Base-by-base conservation (phyloP, 202 grass and related monocot species). In the Zizania palustris region DNA sequence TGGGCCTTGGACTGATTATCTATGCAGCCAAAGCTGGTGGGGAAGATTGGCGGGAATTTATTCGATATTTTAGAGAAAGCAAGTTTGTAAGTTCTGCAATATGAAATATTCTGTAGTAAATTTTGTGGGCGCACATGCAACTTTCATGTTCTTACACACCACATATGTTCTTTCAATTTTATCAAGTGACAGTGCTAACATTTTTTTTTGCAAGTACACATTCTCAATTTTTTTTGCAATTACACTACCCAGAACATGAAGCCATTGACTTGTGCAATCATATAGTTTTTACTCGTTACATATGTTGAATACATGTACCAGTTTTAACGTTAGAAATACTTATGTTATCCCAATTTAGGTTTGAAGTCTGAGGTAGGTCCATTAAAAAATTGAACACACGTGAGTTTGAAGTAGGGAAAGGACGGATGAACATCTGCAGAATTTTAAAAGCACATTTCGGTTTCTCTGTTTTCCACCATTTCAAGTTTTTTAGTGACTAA, bases 11-110 rank as follows among this genome's bases (percentile, higher is more conserved):
- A 45, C 60, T 97, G 65, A 91, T 93, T 73, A 63, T 86, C 80
- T 94, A 85, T 78, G 87, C 87, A 59, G 85, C 68, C 74, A 86
- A 90, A 86, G 87, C 91, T 83, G 74, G 89, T 35, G 89, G 82
- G 39, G 91, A 82, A 55, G 73, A 85, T 75, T 97, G 91, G 94
- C 77, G 68, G 73, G 94, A 97, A 72, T 97, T 94, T 65, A 86
- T 72, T 70, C 91, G 75, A 60, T 94, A 97, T 74, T 90, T 90
- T 41, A 90, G 82, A 80, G 82, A 92, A 69, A 97, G 95, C 89
- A 94, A 92, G 54, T 85, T 97, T 75, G 91, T 93, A 90, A 86
- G 90, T 93, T 70, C 3, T 64, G 15, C 37, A 39, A 12, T 49
- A 43, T 75, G 15, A 64, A 18, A 63, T 81, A 76, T 61, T 46